These are phyloP conservation scores for Pythium sp. DNA, from an alignment of 352 stramenopile species.

Conservation along the genomic window DNA sequence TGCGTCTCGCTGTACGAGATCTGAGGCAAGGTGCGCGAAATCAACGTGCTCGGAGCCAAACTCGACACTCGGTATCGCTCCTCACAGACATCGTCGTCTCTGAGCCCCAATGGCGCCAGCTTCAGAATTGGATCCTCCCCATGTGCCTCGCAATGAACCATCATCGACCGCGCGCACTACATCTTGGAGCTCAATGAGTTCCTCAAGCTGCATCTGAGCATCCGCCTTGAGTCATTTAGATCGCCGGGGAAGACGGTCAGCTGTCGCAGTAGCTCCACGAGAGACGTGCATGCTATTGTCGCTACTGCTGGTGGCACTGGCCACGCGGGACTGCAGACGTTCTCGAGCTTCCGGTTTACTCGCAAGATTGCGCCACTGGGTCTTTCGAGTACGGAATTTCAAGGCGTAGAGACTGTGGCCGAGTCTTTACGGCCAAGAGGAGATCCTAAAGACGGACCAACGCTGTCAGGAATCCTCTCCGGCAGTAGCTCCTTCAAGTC, in stretches of 20 bases:
- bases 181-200: slow-evolving; percentile 3
- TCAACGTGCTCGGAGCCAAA: neutral
- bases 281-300: neutral
- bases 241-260: neutral
- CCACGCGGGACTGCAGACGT: neutral
- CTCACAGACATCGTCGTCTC: neutral
- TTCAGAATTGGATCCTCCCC: too few relatives aligned
- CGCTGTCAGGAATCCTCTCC: neutral
- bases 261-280: neutral
- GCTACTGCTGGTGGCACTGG: neutral
- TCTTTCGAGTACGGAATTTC: neutral
- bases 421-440: neutral
- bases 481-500: neutral
- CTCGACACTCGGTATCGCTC: neutral
- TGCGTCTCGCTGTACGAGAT: neutral
- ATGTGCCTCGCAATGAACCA: too few relatives aligned
- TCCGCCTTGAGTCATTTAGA: neutral
- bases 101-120: too few relatives aligned
- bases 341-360: neutral
- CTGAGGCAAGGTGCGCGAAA: neutral
- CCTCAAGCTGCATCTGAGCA: neutral
- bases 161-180: neutral
- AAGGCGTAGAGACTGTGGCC: neutral
- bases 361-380: neutral
- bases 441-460: neutral